These are phyloP conservation scores for Linum usitatissimum DNA, from an alignment of 345 rosid species.

Conservation along the genomic window DNA sequence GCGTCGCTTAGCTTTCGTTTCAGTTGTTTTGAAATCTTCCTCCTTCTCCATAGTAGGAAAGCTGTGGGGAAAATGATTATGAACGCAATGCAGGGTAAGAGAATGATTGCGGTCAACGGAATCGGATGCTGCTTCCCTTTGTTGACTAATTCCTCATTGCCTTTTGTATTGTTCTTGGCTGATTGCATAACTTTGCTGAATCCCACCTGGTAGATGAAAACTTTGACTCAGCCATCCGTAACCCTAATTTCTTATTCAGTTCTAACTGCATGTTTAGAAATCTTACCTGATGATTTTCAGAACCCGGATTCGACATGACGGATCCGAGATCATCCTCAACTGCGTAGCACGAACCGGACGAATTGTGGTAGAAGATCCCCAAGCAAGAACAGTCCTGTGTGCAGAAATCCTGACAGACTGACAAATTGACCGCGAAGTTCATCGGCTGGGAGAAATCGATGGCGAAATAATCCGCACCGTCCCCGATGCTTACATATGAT, in stretches of 20 bases:
- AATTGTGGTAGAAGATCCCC: constrained; percentile 5
- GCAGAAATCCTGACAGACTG: constrained; percentile 14
- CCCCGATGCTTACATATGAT: constrained; percentile 2
- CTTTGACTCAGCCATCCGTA: no score
- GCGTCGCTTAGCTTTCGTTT: background rate
- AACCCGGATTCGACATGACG: constrained; percentile 3
- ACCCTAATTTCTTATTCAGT: no score
- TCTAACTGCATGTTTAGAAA: no score
- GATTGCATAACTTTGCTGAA: constrained; percentile 9
- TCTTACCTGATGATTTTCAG: background rate
- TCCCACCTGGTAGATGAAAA: background rate
- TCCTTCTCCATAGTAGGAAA: background rate
- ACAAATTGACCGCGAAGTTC: background rate
- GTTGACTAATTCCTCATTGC: background rate
- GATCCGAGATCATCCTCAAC: constrained; percentile 12
- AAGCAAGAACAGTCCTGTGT: constrained; percentile 12
- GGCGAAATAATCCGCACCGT: constrained; percentile 8
- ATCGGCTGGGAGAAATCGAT: constrained; percentile 10
- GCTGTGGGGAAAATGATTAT: background rate
- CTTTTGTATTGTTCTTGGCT: background rate
- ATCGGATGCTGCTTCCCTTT: background rate
- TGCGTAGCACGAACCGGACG: constrained; percentile 11
- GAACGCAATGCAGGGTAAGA: background rate
- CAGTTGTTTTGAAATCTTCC: background rate
- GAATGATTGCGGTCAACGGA: background rate